Conservation (phyloP, 768 basidiomycete species). For the Mycena alexandri region DNA sequence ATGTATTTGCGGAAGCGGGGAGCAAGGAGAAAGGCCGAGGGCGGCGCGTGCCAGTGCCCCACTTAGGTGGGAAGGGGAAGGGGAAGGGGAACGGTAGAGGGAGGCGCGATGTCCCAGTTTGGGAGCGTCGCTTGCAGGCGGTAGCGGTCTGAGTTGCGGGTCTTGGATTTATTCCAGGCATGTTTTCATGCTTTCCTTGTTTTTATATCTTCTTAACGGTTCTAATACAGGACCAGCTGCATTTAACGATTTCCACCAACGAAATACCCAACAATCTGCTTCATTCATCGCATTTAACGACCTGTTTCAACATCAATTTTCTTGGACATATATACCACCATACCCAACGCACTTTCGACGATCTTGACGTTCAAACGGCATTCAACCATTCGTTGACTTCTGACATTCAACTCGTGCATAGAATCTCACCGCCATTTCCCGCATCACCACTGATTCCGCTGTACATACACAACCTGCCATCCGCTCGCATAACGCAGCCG, state of each 20-base stretch:
- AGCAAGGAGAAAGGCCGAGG: slow-evolving; percentile 8
- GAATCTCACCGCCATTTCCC: too few species aligned
- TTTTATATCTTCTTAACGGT: background rate
- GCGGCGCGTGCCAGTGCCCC: slow-evolving; percentile 18
- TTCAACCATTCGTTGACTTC: background rate
- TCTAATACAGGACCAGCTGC: too few species aligned
- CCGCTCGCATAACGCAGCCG: too few species aligned
- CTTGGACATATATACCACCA: background rate
- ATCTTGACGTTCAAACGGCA: background rate
- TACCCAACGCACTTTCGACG: slow-evolving; percentile 15
- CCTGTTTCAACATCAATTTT: background rate
- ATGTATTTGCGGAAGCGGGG: slow-evolving; percentile 29
- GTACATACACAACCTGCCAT: too few species aligned
- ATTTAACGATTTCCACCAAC: background rate
- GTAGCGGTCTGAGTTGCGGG: slow-evolving; percentile 19
- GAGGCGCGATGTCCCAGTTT: slow-evolving; percentile 14
- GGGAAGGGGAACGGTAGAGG: background rate
- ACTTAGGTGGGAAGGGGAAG: background rate
- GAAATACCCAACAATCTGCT: background rate
- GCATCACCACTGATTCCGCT: too few species aligned
- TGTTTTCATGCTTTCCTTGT: background rate
- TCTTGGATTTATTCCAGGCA: background rate
- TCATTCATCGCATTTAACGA: background rate
- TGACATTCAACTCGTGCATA: too few species aligned
- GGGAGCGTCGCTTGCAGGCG: slow-evolving; percentile 20